Evolutionary conservation across 1,284 basidiomycete genomes (phyloP), one percentile per base, ranked within the genome.

Genomic region (Xerocomus amazonicus): DNA sequence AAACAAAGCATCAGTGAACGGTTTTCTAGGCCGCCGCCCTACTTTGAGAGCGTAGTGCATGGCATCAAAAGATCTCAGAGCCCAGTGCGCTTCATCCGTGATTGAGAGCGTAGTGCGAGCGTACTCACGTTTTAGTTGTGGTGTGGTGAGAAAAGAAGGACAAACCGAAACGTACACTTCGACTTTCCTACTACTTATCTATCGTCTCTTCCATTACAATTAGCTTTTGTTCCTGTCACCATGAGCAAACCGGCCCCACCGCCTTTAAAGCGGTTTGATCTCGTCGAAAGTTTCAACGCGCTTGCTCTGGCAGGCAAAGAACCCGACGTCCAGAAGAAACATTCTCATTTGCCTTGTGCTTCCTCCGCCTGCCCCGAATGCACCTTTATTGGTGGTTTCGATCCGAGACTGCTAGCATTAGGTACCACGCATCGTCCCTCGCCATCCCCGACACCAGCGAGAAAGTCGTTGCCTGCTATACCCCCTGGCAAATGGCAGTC

Each of bases 1-100:
- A 9, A 23, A 28, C 1, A 28, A 53, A 61, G 51, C 4, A 63
- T 90, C 87, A 88, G 87, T 83, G 72, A 83, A 89, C 87, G 87
- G 87, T 77, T 89, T 90, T 90, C 86, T 88, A 90, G 75, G 86
- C 87, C 86, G 87, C 86, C 83, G 76, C 81, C 77, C 76, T 59
- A 56, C 13, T 17, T 61, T 4, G 51, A 56, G 76, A 83, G 79
- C 78, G 83, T 88, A 83, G 71, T 87, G 87, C 87, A 72, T 84
- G 59, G 72, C 88, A 83, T 83, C 86, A 74, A 64, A 47, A 8
- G 37, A 52, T 50, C 47, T 90, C 88, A 87, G 87, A 90, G 87
- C 87, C 88, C 87, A 90, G 87, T 90, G 88, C 88, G 71, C 79
- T 88, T 90, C 88, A 82, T 90, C 87, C 19, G 19, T 23, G 19